Conservation (phyloP, 352 stramenopile species). For the Globisporangium canariense region DNA sequence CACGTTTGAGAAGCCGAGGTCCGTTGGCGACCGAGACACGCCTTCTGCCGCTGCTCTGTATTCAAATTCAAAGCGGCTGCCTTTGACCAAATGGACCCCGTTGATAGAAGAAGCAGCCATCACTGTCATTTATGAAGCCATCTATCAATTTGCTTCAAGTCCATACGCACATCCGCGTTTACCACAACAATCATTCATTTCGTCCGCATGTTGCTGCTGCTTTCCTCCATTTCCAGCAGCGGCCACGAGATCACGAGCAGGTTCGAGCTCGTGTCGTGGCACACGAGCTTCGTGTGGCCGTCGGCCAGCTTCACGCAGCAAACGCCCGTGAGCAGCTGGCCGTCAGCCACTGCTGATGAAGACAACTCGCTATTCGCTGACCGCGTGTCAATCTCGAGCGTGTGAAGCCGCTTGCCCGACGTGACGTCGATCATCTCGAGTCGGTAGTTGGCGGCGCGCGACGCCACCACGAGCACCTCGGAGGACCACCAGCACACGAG, state of each 20-base stretch:
- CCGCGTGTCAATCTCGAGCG: constrained; percentile 27
- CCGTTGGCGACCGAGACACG: too few relatives aligned
- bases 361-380: not conserved
- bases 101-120: too few relatives aligned
- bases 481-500: constrained; percentile 43
- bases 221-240: constrained; percentile 26
- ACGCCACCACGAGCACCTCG: constrained; percentile 41
- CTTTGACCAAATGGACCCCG: too few relatives aligned
- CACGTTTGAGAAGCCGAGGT: too few relatives aligned
- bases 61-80: too few relatives aligned
- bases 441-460: constrained; percentile 23
- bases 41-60: too few relatives aligned
- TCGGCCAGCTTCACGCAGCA: constrained; percentile 13
- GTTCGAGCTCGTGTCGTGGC: constrained; percentile 38
- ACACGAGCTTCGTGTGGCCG: constrained; percentile 26
- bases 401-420: constrained; percentile 41
- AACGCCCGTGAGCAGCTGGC: constrained; percentile 29
- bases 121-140: too few relatives aligned
- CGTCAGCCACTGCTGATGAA: not conserved
- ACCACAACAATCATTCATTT: not conserved
- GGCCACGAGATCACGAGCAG: constrained; percentile 43
- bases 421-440: constrained; percentile 51
- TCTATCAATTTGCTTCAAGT: not conserved
- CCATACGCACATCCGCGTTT: not conserved
- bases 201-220: not conserved